Evolutionary conservation across 2,329 filamentous ascomycete species (phyloP), one percentile per base, ranked within the genome.

Genomic region (Verticillium albo-atrum): DNA sequence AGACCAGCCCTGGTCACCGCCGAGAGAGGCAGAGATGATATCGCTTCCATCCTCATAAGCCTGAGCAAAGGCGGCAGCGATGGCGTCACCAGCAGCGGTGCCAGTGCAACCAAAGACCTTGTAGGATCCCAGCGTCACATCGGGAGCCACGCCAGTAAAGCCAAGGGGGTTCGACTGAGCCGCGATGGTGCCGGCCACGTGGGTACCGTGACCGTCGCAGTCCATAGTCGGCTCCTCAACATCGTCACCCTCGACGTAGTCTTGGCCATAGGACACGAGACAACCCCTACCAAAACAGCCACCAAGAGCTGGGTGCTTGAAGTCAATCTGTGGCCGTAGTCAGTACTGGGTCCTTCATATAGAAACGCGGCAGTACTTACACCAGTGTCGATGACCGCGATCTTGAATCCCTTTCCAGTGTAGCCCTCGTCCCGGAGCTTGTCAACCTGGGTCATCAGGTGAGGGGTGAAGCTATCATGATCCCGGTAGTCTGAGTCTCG

Each of bases 181-280:
- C 2, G 83, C 86, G 52, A 89, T 79, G 61, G 85, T 87, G 32
- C 87, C 86, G 2, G 84, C 78, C 26, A 86, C 82, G 68, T 86
- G 84, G 1, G 82, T 85, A 30, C 86, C 85, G 69, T 89, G 85
- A 2, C 85, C 85, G 2, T 68, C 71, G 65, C 83, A 85, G 63
- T 82, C 82, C 66, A 82, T 81, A 2, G 84, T 85, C 1, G 82
- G 80, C 1, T 66, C 71, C 62, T 75, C 76, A 55, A 61, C 58
- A 51, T 70, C 72, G 54, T 72, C 73, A 58, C 88, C 82, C 20
- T 84, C 85, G 20, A 86, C 80, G 50, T 86, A 74, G 62, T 87
- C 84, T 35, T 75, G 75, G 20, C 87, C 86, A 60, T 79, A 82
- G 3, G 77, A 75, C 20, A 89, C 82, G 47, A 87, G 74, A 64